These are phyloP conservation scores for Pogostemon cablin DNA, from an alignment of 257 asterid genomes.

Conservation along the genomic window DNA sequence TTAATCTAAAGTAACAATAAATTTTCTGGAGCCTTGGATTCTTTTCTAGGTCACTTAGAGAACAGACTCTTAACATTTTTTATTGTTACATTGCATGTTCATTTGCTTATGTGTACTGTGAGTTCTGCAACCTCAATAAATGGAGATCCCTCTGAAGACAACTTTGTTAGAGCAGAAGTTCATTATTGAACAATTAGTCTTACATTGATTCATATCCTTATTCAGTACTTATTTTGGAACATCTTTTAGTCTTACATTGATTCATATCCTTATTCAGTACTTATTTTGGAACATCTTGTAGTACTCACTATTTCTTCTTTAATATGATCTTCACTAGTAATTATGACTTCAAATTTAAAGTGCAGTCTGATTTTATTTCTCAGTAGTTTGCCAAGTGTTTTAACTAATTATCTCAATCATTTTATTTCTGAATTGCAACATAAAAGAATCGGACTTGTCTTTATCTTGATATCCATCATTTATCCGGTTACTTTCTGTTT, in stretches of 20 bases:
- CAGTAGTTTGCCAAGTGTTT: conserved; percentile 11
- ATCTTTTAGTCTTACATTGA: background rate
- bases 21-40: background rate
- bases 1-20: background rate
- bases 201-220: background rate
- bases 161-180: background rate
- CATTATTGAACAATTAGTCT: background rate
- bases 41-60: background rate
- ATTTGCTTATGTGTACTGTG: background rate
- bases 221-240: background rate
- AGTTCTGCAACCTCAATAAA: background rate
- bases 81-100: background rate
- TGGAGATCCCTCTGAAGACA: background rate
- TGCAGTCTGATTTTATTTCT: background rate
- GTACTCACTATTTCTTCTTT: background rate
- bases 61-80: background rate
- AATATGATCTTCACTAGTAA: background rate
- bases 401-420: background rate
- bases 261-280: background rate
- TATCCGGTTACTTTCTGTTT: conserved; percentile 6
- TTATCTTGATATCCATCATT: background rate
- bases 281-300: background rate
- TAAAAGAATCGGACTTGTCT: background rate
- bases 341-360: background rate
- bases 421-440: background rate